Evolutionary conservation across 1,284 basidiomycete genomes (phyloP).

Genomic region (Kalmanozyma brasiliensis): DNA sequence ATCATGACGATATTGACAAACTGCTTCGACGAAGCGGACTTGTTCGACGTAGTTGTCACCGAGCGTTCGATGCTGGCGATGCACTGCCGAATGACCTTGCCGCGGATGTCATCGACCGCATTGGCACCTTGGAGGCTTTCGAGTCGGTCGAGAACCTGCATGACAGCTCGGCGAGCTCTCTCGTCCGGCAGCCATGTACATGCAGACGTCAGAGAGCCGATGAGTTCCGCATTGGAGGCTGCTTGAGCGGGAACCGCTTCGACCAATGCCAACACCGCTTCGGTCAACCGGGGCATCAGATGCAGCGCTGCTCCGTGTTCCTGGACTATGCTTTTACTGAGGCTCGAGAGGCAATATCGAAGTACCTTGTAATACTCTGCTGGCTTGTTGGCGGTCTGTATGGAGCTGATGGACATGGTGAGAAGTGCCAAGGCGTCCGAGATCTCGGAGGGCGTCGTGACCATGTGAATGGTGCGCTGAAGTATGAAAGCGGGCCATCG

Average conservation of each 20-base stretch:
- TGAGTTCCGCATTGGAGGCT: neutral
- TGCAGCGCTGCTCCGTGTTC: slow-evolving; percentile 10
- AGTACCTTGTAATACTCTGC: neutral
- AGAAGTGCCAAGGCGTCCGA: slow-evolving; percentile 37
- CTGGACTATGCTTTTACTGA: slow-evolving; percentile 4
- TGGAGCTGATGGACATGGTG: neutral
- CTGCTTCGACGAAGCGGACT: slow-evolving; percentile 17
- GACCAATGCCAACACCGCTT: slow-evolving; percentile 12
- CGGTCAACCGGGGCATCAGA: slow-evolving; percentile 19
- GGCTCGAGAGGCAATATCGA: slow-evolving; percentile 12
- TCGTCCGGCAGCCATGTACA: slow-evolving; percentile 20
- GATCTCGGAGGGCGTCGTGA: slow-evolving; percentile 26
- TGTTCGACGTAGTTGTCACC: slow-evolving; percentile 1
- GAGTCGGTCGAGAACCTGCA: slow-evolving; percentile 14
- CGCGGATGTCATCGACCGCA: slow-evolving; percentile 1
- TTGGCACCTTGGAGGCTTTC: neutral
- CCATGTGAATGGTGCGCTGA: slow-evolving; percentile 5
- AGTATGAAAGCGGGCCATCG: slow-evolving; percentile 31
- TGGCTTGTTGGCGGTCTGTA: neutral
- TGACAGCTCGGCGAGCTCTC: slow-evolving; percentile 21
- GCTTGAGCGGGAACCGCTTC: slow-evolving; percentile 6
- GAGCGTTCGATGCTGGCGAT: slow-evolving; percentile 16
- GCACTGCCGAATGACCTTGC: slow-evolving; percentile 6
- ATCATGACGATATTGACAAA: slow-evolving; percentile 20
- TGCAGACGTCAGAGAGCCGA: neutral